Evolutionary conservation across 352 stramenopile species (phyloP).

Genomic region (Phytopythium aichiense): DNA sequence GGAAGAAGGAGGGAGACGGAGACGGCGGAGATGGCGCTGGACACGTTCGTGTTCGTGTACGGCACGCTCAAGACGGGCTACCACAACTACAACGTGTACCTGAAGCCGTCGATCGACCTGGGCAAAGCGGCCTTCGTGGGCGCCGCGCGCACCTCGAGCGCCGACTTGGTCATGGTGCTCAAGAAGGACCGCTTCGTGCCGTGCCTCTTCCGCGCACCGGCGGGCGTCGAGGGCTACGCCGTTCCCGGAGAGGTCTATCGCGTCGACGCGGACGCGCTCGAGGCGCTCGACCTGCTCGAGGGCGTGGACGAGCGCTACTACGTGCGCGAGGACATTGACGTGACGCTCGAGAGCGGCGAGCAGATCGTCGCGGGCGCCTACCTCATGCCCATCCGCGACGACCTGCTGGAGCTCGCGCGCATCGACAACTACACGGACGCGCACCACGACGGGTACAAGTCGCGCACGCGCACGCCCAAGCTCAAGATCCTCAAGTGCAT

Average conservation of each 20-base stretch:
- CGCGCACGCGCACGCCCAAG: constrained; percentile 31
- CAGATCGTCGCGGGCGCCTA: constrained; percentile 45
- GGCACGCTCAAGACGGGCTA: constrained; percentile 72
- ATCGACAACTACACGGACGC: constrained; percentile 49
- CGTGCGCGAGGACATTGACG: constrained; percentile 51
- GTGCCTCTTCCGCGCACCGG: constrained; percentile 42
- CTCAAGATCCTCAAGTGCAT: constrained; percentile 57
- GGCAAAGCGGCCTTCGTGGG: constrained; percentile 52
- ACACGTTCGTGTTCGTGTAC: constrained; percentile 71
- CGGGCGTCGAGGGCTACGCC: constrained; percentile 26
- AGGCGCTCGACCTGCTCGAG: constrained; percentile 71
- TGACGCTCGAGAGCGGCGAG: constrained; percentile 45
- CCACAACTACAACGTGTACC: constrained; percentile 70
- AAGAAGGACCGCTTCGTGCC: constrained; percentile 51
- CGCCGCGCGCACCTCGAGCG: constrained; percentile 31
- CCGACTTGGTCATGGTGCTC: constrained; percentile 56
- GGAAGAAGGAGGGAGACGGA: no score
- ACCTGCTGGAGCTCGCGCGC: constrained; percentile 42
- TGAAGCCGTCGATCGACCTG: constrained; percentile 33
- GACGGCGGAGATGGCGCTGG: constrained; percentile 13
- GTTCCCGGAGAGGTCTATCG: constrained; percentile 60
- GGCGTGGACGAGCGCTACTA: constrained; percentile 67
- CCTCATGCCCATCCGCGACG: constrained; percentile 49
- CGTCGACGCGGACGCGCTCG: constrained; percentile 47
- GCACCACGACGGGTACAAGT: constrained; percentile 45